A percentile compares a stretch with the other conserved stretches of the same genome.
These are phyloP conservation scores for Entamoeba dispar DNA, from an alignment of 208 protist species.

Conservation along the genomic window DNA sequence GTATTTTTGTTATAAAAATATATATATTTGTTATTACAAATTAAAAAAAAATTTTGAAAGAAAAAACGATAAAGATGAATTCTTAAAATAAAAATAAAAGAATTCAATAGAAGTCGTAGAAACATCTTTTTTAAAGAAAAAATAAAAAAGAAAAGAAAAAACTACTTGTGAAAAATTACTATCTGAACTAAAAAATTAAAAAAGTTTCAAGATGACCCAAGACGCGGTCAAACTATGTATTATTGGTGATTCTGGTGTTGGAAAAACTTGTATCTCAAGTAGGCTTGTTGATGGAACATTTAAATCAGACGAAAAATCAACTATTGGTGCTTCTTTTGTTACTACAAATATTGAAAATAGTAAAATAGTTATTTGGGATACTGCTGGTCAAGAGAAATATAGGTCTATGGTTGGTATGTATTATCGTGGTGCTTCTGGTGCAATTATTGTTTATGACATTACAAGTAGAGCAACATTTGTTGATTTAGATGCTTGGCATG, in stretches of 20 bases:
- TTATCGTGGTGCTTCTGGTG: not conserved
- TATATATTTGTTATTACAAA: too few relatives aligned
- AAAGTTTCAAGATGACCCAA: too few relatives aligned
- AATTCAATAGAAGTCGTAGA: too few relatives aligned
- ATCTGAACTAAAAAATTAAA: too few relatives aligned
- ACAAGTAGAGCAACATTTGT: not conserved
- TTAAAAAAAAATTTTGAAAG: too few relatives aligned
- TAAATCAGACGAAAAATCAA: not conserved
- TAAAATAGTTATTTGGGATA: constrained; percentile 1
- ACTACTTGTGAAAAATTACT: too few relatives aligned
- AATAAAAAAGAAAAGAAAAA: too few relatives aligned
- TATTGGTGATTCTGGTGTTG: not conserved
- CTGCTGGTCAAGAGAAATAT: not conserved
- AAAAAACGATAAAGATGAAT: too few relatives aligned
- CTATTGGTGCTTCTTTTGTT: not conserved
- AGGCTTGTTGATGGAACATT: not conserved
- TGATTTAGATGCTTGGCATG: not conserved
- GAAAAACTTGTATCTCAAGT: not conserved
- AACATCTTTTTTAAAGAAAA: too few relatives aligned
- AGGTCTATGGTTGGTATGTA: not conserved
- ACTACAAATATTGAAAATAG: not conserved
- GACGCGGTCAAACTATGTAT: not conserved
- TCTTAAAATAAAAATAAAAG: too few relatives aligned
- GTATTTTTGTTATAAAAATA: too few relatives aligned
- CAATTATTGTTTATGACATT: not conserved